phyloP scores from a whole-genome alignment of 768 basidiomycete species.

The Termitomyces sp. region DNA sequence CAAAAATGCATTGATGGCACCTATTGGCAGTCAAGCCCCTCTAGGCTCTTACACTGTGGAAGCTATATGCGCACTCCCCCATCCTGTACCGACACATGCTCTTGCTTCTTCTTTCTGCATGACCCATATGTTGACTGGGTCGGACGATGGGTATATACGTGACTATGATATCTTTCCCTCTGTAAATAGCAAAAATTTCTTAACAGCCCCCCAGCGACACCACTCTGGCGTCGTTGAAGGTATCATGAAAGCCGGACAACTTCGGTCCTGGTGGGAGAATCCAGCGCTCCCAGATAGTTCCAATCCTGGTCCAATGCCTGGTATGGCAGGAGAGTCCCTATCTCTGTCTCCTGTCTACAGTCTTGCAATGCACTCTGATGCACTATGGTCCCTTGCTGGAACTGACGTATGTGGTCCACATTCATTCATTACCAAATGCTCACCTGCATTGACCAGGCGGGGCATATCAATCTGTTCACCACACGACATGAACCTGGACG shows the following conservation, averaged over 20 bases:
- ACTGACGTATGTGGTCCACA: slow-evolving; percentile 57
- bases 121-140: slow-evolving; percentile 86
- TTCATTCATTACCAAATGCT: slow-evolving; percentile 3
- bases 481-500: slow-evolving; percentile 90
- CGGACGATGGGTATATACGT: slow-evolving; percentile 90
- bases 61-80: slow-evolving; percentile 88
- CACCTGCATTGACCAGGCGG: slow-evolving; percentile 48
- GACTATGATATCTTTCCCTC: slow-evolving; percentile 89
- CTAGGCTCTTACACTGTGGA: slow-evolving; percentile 82
- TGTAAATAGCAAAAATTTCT: slow-evolving; percentile 82
- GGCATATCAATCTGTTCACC: slow-evolving; percentile 91
- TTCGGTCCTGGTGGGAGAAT: slow-evolving; percentile 92
- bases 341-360: slow-evolving; percentile 79
- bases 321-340: slow-evolving; percentile 41
- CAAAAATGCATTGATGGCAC: slow-evolving; percentile 36
- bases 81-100: slow-evolving; percentile 85
- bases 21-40: slow-evolving; percentile 22
- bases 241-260: slow-evolving; percentile 84
- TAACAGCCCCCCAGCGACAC: slow-evolving; percentile 85
- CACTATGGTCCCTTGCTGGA: slow-evolving; percentile 88
- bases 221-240: slow-evolving; percentile 91
- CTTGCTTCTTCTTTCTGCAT: slow-evolving; percentile 84
- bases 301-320: slow-evolving; percentile 21
- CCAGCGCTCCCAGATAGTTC: slow-evolving; percentile 30
- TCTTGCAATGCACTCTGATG: slow-evolving; percentile 88